phyloP scores from a whole-genome alignment of 1,139 yeast species.

The Entelexis sorbosivorans region DNA sequence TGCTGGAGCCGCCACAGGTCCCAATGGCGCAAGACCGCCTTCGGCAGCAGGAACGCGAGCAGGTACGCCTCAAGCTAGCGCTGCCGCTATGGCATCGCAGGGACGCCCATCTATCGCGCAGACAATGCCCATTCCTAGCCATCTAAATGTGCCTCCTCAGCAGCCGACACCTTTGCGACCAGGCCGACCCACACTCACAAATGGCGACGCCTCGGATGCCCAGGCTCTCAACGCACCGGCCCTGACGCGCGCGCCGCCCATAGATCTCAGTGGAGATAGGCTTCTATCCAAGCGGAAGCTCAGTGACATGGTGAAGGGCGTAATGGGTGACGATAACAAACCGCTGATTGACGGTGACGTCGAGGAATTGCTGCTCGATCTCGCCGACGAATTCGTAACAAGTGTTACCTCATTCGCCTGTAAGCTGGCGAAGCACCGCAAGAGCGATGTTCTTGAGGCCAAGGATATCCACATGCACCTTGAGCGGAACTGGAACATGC shows the following conservation, averaged over 20 bases:
- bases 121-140: conserved; percentile 54
- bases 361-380: conserved; percentile 76
- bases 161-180: conserved; percentile 51
- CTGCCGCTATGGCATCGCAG: conserved; percentile 7
- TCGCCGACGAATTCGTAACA: conserved; percentile 91
- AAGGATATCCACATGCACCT: conserved; percentile 84
- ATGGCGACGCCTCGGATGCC: conserved; percentile 70
- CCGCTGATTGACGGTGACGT: conserved; percentile 79
- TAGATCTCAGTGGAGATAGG: conserved; percentile 67
- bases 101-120: conserved; percentile 18
- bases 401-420: conserved; percentile 90
- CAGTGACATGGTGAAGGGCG: conserved; percentile 70
- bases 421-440: conserved; percentile 85
- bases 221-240: conserved; percentile 66
- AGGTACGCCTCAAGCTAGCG: conserved; percentile 9
- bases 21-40: not conserved
- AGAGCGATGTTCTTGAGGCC: conserved; percentile 77
- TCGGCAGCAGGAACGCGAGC: not conserved
- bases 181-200: conserved; percentile 64
- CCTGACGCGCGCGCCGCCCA: conserved; percentile 60
- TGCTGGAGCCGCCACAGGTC: not conserved
- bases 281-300: conserved; percentile 82
- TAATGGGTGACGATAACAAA: conserved; percentile 59
- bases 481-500: conserved; percentile 90
- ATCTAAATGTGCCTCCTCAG: conserved; percentile 54